Percentiles rank a stretch among this genome's conserved stretches.
Evolutionary conservation across 1,139 yeast genomes (phyloP).

Genomic region (Candida glucosophila): DNA sequence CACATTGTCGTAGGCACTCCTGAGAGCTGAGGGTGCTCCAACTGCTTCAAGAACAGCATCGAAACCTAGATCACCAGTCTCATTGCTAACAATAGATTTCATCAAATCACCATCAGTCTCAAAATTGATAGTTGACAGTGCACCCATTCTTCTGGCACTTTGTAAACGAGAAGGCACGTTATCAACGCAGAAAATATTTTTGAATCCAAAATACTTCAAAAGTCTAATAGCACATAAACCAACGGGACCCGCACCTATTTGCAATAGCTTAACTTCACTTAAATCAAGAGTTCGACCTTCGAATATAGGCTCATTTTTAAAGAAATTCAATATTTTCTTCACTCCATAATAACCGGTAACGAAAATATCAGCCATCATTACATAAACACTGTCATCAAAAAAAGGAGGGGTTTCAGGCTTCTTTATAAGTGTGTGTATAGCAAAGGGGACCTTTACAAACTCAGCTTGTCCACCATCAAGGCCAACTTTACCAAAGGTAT

Average conservation of each 20-base stretch:
- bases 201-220: conserved; percentile 38
- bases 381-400: conserved; percentile 38
- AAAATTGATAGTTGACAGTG: conserved; percentile 32
- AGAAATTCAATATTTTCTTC: conserved; percentile 38
- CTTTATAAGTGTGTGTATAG: conserved; percentile 40
- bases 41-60: conserved; percentile 56
- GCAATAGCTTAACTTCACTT: conserved; percentile 34
- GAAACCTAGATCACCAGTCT: conserved; percentile 34
- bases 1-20: conserved; percentile 43
- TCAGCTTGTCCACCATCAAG: conserved; percentile 58
- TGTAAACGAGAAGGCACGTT: conserved; percentile 39
- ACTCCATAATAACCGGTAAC: conserved; percentile 58
- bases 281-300: conserved; percentile 10
- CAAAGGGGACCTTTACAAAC: conserved; percentile 51
- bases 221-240: conserved; percentile 48
- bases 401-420: conserved; percentile 22
- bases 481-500: conserved; percentile 47
- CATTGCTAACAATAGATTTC: conserved; percentile 14
- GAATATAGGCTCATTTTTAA: conserved; percentile 14
- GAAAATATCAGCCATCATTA: conserved; percentile 60
- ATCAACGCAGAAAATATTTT: conserved; percentile 42
- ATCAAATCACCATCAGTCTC: conserved; percentile 23
- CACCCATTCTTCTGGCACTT: conserved; percentile 40
- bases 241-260: conserved; percentile 61
- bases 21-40: conserved; percentile 43